Evolutionary conservation across 2,329 filamentous ascomycete genomes (phyloP), one percentile per base, ranked within the genome.

Genomic region (Fusarium compactum): DNA sequence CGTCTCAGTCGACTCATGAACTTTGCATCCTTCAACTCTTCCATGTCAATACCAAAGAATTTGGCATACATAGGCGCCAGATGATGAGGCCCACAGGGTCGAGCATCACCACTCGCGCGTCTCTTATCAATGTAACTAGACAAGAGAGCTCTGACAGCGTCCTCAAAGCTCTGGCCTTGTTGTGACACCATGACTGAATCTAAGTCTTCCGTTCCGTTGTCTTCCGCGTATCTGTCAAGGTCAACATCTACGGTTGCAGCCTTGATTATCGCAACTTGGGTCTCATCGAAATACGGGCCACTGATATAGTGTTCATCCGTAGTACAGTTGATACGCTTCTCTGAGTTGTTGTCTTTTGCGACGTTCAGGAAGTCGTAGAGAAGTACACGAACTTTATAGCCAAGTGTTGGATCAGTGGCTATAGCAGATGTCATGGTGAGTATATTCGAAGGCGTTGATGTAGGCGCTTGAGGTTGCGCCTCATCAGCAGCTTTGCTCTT

Each of bases 31-130:
- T 47, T 55, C n/a, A 63, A 30, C 18, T 62, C 57, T 12, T 60
- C 43, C 32, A 43, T 43, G 29, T 62, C 27, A 20, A 60, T 27
- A 22, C 40, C 47, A n/a, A 34, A 62, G 16, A 62, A 29, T 24
- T 48, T 55, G 18, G 27, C 32, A 38, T 62, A 47, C 27, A 54
- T 24, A 5, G 47, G 47, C 8, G 25, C 47, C 30, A 62, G 30
- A 7, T 63, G 47, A 30, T 62, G 60, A 43, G 57, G 57, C 18
- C 57, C 41, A 12, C 60, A 62, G 4, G 47, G 56, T 47, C 60
- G 47, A 43, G 41, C 32, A 54, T 62, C 57, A 11, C 60, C 55
- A 15, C 45, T 62, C 11, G 45, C 55, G 16, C 38, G 30, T 25
- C 46, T 32, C 41, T 62, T 62, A 7, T 61, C 56, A 9, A 41